phyloP scores from a whole-genome alignment of 179 eudicot species.

The Pouteria campechiana region DNA sequence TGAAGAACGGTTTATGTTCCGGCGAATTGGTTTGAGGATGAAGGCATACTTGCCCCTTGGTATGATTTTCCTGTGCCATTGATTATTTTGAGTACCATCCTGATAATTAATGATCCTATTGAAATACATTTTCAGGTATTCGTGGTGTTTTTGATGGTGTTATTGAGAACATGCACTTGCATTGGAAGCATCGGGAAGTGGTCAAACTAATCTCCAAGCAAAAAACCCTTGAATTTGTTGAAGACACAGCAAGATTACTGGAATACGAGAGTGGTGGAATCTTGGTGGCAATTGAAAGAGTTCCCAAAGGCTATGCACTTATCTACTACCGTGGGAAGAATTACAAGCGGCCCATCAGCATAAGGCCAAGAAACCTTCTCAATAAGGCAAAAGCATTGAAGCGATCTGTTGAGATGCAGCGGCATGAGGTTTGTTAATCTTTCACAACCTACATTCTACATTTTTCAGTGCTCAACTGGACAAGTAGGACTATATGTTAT shows the following conservation, averaged over 20 bases:
- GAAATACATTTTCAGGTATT: conserved; percentile 42
- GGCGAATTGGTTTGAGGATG: conserved; percentile 84
- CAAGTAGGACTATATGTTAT: too few relatives aligned
- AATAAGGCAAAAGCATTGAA: conserved; percentile 90
- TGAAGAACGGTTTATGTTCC: conserved; percentile 80
- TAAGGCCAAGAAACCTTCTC: conserved; percentile 88
- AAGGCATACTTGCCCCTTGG: conserved; percentile 96
- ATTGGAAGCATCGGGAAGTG: conserved; percentile 98
- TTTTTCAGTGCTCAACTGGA: too few relatives aligned
- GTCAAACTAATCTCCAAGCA: conserved; percentile 93
- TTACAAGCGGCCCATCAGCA: conserved; percentile 73
- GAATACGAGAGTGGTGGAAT: conserved; percentile 97
- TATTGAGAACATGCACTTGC: conserved; percentile 98
- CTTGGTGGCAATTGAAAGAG: conserved; percentile 70
- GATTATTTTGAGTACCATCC: not conserved
- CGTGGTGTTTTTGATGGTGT: conserved; percentile 99
- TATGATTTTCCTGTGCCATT: conserved; percentile 23
- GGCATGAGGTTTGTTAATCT: conserved; percentile 58
- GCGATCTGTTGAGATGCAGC: conserved; percentile 86
- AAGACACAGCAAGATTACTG: conserved; percentile 81
- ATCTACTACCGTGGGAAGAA: conserved; percentile 97
- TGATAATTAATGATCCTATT: conserved; percentile 1
- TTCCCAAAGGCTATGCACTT: conserved; percentile 87
- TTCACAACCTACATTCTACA: too few relatives aligned
- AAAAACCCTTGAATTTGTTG: conserved; percentile 68